Evolutionary conservation across 1,284 basidiomycete genomes (phyloP).

Genomic region (Leccinum colubrinum): DNA sequence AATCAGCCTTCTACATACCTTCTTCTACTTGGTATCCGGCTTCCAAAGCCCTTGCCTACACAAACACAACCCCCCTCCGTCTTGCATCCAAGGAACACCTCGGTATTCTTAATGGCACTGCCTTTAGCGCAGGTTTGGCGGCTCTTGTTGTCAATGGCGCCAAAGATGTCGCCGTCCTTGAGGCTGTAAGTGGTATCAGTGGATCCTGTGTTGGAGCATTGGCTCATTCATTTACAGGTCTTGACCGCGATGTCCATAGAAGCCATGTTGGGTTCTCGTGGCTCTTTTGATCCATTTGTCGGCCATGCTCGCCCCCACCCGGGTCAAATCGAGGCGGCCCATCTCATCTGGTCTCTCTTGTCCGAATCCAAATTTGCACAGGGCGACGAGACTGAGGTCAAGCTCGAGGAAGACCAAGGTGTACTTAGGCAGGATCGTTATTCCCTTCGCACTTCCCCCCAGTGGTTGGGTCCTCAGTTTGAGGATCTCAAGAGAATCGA

Average conservation of each 20-base stretch:
- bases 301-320: conserved; percentile 80
- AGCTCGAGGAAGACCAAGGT: conserved; percentile 68
- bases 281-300: conserved; percentile 80
- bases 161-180: conserved; percentile 67
- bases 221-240: conserved; percentile 42
- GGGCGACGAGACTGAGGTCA: conserved; percentile 59
- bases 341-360: conserved; percentile 66
- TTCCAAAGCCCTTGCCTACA: conserved; percentile 61
- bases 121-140: conserved; percentile 70
- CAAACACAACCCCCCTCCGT: conserved; percentile 64
- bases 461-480: conserved; percentile 85
- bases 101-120: conserved; percentile 81
- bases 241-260: conserved; percentile 86
- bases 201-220: too few species aligned
- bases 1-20: background rate
- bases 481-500: conserved; percentile 76
- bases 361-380: conserved; percentile 69
- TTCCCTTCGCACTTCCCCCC: conserved; percentile 74
- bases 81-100: conserved; percentile 83
- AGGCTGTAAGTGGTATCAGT: conserved; percentile 30
- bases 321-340: conserved; percentile 79
- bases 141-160: conserved; percentile 71
- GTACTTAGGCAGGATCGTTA: conserved; percentile 63
- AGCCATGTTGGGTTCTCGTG: conserved; percentile 71
- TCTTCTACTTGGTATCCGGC: conserved; percentile 42